Base-by-base conservation (phyloP, 1,284 basidiomycete species). In the Moesziomyces sp. region DNA sequence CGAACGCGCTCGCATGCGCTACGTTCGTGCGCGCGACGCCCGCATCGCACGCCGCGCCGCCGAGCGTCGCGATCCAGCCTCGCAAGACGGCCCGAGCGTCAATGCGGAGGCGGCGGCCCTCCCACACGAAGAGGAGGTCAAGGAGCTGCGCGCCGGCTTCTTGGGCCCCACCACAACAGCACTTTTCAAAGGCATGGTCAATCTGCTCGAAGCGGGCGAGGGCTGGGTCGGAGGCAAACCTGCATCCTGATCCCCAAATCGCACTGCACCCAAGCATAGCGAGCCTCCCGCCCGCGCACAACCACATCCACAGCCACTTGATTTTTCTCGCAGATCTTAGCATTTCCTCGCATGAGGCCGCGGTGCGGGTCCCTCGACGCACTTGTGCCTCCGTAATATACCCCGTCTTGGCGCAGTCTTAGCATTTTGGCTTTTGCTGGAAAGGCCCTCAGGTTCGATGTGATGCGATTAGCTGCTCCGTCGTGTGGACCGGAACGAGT, bases 131-230 rank as follows among this genome's bases (percentile, higher is more conserved):
- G 79, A 73, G 54, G 38, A 73, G 54, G 38, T 23, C 28, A 58
- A 62, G 23, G 60, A 61, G 47, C 35, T 59, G 28, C 54, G 34
- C 14, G 34, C 45, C 6, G 70, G 80, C 43, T 72, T 82, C n/a
- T 51, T 82, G 18, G 79, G 79, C 0, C 69, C 72, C 21, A 76
- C 78, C 2, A 74, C 75, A 11, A 62, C 76, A 6, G 67, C 73
- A 1, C 59, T 80, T 11, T 72, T 82, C 47, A 70, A 62, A 3
- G 75, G 77, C 46, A 77, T 80, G 59, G 75, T 82, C 50, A 76
- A 72, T 26, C 50, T 80, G n/a, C 61, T 82, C 24, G 80, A 82
- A 62, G 74, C 77, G 21, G 73, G 75, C 52, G 80, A 82, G 56
- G 67, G 65, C 18, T 81, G 80, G 80, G 72, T 81, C 28, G 78